Evolutionary conservation across 371 early-diverging fungal genomes (phyloP).

Genomic region (Mycotypha africana): DNA sequence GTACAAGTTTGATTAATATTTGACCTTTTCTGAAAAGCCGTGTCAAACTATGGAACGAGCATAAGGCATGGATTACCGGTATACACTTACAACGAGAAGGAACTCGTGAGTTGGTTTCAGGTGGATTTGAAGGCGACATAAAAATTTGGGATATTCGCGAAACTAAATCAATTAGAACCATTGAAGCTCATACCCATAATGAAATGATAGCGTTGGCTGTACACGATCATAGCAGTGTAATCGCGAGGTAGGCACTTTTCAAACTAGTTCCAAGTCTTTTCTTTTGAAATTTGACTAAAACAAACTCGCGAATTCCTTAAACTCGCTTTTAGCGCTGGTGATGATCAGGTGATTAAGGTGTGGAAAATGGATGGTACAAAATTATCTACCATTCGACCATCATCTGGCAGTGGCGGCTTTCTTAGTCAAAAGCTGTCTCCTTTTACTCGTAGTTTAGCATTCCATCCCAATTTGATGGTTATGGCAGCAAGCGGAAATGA

Average conservation of each 20-base stretch:
- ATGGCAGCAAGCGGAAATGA: constrained; percentile 52
- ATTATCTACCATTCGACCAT: constrained; percentile 52
- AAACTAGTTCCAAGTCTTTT: too few species aligned
- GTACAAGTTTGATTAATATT: too few species aligned
- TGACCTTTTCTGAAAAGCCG: constrained; percentile 21
- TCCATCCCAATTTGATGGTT: constrained; percentile 53
- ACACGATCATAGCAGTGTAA: constrained; percentile 65
- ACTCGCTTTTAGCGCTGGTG: constrained; percentile 57
- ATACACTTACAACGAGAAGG: constrained; percentile 63
- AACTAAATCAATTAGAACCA: constrained; percentile 40
- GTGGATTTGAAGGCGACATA: constrained; percentile 64
- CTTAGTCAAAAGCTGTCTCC: constrained; percentile 43
- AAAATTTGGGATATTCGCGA: constrained; percentile 83
- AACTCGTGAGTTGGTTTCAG: constrained; percentile 55
- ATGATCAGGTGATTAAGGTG: constrained; percentile 59
- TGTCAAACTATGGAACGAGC: constrained; percentile 62
- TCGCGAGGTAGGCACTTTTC: constrained; percentile 74
- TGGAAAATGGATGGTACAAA: constrained; percentile 56
- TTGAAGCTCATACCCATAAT: constrained; percentile 42
- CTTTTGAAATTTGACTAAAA: too few species aligned
- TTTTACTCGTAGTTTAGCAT: constrained; percentile 39
- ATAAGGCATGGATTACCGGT: constrained; percentile 57
- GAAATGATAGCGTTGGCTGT: constrained; percentile 65
- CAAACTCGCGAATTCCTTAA: too few species aligned
- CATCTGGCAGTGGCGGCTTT: constrained; percentile 63